Evolutionary conservation across 164 flowering plant species (phyloP), one percentile per base, ranked within the genome.

Genomic region (Stephania cephalantha): DNA sequence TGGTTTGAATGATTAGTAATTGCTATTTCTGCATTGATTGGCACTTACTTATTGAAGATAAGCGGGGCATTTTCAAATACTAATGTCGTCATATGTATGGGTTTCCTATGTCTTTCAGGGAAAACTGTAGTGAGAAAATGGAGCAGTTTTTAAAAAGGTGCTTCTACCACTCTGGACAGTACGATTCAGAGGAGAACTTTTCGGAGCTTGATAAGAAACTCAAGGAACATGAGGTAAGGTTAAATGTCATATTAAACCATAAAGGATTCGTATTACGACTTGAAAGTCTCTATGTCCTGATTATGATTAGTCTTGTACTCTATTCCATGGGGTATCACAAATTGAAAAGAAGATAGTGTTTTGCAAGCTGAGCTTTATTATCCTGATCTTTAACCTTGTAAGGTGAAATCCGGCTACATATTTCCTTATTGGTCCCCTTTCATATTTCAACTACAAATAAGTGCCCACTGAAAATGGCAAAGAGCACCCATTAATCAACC

Each of bases 131-230:
- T 50, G 98, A 89, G 50, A 91, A 91, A 78, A 91, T 92, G 96
- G 86, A 86, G 7, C 83, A 87, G 78, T 94, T 94, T 83, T 78
- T 94, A 75, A 78, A 85, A 76, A 88, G 92, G 81, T 94, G 98
- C 81, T 94, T 91, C 80, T 92, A 92, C 85, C 95, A 92, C 70
- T 88, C 98, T 9, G 98, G 98, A 25, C 95, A 81, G 84, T 94
- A 94, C 71, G 76, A 84, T 74, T 92, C 92, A n/a, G 97, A 91
- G 85, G 89, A 86, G 29, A 78, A 90, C 75, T 94, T 94, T 55
- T 25, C 79, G 12, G 91, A 85, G 68, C 76, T 92, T 79, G 89
- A 89, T 79, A 78, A 66, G 69, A 94, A 89, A 81, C 81, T 94
- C 73, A 90, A 85, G 78, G 89, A 88, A 70, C 88, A 88, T 71